Base-by-base conservation (phyloP, 345 rosid species). In the Melaleuca quinquenervia region DNA sequence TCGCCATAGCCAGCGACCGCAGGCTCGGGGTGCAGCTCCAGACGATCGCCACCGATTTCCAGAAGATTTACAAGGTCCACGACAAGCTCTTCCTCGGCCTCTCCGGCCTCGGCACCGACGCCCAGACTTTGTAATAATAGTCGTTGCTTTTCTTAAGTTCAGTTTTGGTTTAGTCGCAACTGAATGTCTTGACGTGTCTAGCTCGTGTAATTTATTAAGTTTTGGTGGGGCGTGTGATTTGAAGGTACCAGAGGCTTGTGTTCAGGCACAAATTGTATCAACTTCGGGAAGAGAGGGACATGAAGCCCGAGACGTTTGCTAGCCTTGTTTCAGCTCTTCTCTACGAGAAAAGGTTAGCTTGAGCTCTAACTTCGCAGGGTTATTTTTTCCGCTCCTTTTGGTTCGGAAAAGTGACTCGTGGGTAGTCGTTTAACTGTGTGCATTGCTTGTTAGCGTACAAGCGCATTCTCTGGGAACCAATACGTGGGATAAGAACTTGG, bases 251-350 rank as follows among this genome's bases (percentile, higher is more conserved):
- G 92, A 91, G 98, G 83, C 89, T 97, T 82, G 95, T 94, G 88
- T 97, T 96, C 85, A 94, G 98, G 82, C 98, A 96, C 89, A 97
- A 97, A 86, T 86, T 96, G 84, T 97, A 97, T 82, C 95, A 96
- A 93, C 94, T 97, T 50, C 92, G 96, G 64, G 99, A 97, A 88
- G 99, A 97, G 90, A 94, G 99, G 89, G 99, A 96, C 86, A 96
- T 97, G 98, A 97, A 96, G 89, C 99, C 99, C n/a, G 98, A 97
- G 88, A 97, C 99, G 15, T 97, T 96, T 88, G 98, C 99, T 7
- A 97, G 93, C 90, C 94, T 96, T 44, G 99, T 97, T 84, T 97
- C 99, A 4, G 98, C 98, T 83, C 82, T 97, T 64, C 99, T 97
- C 55, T 96, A 96, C 70, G 99, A 96, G 92, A 97, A 97, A 91